Evolutionary conservation across 2,329 filamentous ascomycete species (phyloP).

Genomic region (Arthrobotrys megalospora): DNA sequence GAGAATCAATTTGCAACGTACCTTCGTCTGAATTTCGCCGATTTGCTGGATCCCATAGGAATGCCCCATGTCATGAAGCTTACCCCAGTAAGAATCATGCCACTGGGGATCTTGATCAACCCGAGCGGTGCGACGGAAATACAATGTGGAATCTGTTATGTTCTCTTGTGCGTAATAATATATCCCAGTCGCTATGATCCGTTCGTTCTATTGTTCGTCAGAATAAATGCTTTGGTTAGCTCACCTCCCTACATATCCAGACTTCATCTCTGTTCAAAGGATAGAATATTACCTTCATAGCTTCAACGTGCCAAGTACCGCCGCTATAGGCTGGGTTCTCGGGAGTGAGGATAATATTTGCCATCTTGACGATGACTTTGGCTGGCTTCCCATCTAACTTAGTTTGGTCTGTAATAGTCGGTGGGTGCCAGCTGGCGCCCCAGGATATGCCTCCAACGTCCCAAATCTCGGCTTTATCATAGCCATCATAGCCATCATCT

Average conservation of each 20-base stretch:
- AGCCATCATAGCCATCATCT: neutral
- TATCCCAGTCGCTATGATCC: slow-evolving; percentile 75
- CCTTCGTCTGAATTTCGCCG: slow-evolving; percentile 50
- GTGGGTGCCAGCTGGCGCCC: slow-evolving; percentile 11
- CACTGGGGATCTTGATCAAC: neutral
- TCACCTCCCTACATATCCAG: too few species aligned
- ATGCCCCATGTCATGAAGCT: slow-evolving; percentile 36
- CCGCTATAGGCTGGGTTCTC: slow-evolving; percentile 71
- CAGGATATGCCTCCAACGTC: neutral
- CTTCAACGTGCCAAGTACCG: slow-evolving; percentile 74
- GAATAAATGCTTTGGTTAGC: neutral
- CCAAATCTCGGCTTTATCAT: neutral
- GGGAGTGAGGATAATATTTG: slow-evolving; percentile 74
- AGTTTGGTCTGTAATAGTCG: neutral
- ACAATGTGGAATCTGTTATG: slow-evolving; percentile 71
- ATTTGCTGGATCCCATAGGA: slow-evolving; percentile 24
- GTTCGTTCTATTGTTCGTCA: slow-evolving; percentile 71
- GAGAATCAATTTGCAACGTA: neutral
- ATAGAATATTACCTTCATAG: slow-evolving; percentile 66
- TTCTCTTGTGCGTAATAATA: slow-evolving; percentile 77
- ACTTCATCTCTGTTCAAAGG: too few species aligned
- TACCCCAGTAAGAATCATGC: slow-evolving; percentile 37
- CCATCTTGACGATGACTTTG: slow-evolving; percentile 77
- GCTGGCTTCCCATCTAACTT: slow-evolving; percentile 67
- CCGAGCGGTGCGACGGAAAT: slow-evolving; percentile 69